Evolutionary conservation across 306 rosid genomes (phyloP).

Genomic region (Albizia julibrissin): DNA sequence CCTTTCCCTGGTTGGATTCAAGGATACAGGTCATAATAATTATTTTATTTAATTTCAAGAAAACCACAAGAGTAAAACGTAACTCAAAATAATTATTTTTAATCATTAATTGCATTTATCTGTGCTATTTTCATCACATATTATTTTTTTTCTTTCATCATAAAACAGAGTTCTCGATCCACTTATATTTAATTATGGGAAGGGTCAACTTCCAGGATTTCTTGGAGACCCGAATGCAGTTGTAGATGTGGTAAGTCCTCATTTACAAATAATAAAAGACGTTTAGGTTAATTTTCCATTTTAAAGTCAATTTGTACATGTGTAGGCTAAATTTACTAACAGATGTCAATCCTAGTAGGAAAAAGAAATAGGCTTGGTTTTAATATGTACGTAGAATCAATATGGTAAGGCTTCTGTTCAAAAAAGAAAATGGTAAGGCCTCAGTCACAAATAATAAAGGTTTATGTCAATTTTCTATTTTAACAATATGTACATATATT

Average conservation of each 20-base stretch:
- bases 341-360: too few species aligned
- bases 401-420: too few species aligned
- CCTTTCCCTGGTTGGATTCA: conserved; percentile 64
- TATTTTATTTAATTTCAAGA: neutral
- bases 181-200: conserved; percentile 53
- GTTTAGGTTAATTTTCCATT: neutral
- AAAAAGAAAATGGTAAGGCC: too few species aligned
- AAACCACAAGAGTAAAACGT: neutral
- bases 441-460: too few species aligned
- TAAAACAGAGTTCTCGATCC: conserved; percentile 55
- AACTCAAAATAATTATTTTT: neutral
- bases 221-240: conserved; percentile 51
- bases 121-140: neutral
- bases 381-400: too few species aligned
- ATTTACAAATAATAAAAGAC: neutral
- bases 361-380: too few species aligned
- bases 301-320: too few species aligned
- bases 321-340: too few species aligned
- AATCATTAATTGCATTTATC: neutral
- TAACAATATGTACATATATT: too few species aligned
- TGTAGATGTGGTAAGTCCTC: conserved; percentile 42
- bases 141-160: neutral
- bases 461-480: too few species aligned
- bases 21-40: conserved; percentile 40
- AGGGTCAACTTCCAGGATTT: conserved; percentile 51